Conservation (phyloP, 225 moss, liverwort and hornwort species). For the Thuidium tamariscinum region DNA sequence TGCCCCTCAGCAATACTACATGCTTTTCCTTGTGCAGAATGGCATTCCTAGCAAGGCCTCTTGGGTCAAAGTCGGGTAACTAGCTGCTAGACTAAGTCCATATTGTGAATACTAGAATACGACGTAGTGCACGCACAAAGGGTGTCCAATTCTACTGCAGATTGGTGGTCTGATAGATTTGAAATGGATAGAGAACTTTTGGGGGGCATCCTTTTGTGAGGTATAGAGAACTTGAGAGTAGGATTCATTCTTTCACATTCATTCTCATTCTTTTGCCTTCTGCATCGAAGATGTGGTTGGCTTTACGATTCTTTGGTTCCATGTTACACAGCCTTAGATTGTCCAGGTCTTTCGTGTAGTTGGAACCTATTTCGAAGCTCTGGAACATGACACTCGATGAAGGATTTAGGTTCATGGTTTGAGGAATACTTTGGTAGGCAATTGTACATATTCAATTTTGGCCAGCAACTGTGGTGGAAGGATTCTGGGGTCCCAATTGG, state of each 20-base stretch:
- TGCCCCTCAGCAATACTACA: constrained; percentile 21
- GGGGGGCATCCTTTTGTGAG: not conserved
- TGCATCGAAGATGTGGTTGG: not conserved
- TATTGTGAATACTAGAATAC: not conserved
- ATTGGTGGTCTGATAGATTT: not conserved
- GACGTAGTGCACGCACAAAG: not conserved
- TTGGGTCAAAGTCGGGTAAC: constrained; percentile 5
- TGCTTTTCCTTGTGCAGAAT: constrained; percentile 22
- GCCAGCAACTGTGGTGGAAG: not conserved
- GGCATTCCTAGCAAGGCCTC: constrained; percentile 5
- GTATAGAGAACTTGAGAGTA: not conserved
- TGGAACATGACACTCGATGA: not conserved
- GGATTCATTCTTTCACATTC: not conserved
- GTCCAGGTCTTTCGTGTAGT: not conserved
- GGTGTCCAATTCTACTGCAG: not conserved
- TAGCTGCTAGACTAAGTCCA: no score
- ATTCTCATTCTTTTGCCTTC: not conserved
- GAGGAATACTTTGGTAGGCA: not conserved
- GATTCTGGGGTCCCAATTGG: not conserved
- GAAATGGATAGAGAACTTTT: not conserved
- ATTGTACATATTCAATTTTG: not conserved
- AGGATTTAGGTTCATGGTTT: not conserved
- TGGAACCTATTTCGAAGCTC: not conserved
- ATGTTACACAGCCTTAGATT: not conserved
- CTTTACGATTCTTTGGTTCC: not conserved